Percentiles rank a stretch among this genome's conserved stretches.
phyloP scores from a whole-genome alignment of 306 rosid genomes.

The Spatholobus suberectus region DNA sequence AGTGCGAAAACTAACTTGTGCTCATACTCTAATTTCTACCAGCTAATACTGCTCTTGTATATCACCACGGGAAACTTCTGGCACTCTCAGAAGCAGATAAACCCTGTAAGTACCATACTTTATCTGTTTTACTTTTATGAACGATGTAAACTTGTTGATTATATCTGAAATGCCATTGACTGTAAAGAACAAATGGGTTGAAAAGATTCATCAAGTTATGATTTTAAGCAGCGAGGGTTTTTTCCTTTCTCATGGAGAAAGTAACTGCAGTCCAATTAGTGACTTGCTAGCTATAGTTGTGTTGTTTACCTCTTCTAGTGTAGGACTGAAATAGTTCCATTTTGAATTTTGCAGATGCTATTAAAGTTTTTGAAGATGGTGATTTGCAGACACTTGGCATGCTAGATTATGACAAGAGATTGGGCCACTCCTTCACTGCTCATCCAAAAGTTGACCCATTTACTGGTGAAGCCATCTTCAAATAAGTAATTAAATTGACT shows the following conservation, averaged over 20 bases:
- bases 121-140: conserved; percentile 15
- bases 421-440: conserved; percentile 90
- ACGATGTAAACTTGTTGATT: neutral
- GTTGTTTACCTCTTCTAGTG: conserved; percentile 33
- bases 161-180: conserved; percentile 21
- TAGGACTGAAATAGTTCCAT: conserved; percentile 35
- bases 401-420: conserved; percentile 94
- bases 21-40: conserved; percentile 36
- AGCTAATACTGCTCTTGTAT: conserved; percentile 90
- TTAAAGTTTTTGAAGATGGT: conserved; percentile 96
- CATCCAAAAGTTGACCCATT: conserved; percentile 98
- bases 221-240: neutral
- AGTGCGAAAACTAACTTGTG: conserved; percentile 39
- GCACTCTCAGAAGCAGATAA: conserved; percentile 95
- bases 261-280: neutral
- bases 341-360: conserved; percentile 67
- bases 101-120: conserved; percentile 74
- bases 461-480: conserved; percentile 65
- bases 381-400: conserved; percentile 92
- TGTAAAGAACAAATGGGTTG: conserved; percentile 9
- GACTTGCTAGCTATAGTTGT: conserved; percentile 1
- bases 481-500: conserved; percentile 30
- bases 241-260: conserved; percentile 30
- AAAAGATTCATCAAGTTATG: neutral
- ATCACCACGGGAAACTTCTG: conserved; percentile 91